Evolutionary conservation across 1,284 basidiomycete species (phyloP).

Genomic region (Coniophora puteana): DNA sequence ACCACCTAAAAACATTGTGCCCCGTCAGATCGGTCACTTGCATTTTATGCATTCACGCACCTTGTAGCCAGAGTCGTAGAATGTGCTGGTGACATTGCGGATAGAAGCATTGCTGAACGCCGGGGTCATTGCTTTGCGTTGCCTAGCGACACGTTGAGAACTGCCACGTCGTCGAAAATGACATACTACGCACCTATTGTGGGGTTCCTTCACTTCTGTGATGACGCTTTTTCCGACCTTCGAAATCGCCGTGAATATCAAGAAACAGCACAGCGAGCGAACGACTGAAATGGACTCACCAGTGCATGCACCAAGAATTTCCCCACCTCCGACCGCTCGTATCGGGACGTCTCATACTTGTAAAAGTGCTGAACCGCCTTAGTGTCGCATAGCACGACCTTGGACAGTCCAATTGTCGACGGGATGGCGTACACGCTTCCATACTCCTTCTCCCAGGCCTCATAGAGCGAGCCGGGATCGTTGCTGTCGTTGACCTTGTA

Average conservation of each 20-base stretch:
- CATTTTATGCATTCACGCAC: too few relatives aligned
- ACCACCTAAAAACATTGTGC: too few relatives aligned
- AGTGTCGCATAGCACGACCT: constrained; percentile 46
- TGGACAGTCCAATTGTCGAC: constrained; percentile 33
- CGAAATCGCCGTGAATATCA: background rate
- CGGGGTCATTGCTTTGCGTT: too few relatives aligned
- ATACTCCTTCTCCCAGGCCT: constrained; percentile 38
- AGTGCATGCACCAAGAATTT: constrained; percentile 40
- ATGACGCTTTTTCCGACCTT: background rate
- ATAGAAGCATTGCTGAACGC: too few relatives aligned
- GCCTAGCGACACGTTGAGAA: background rate
- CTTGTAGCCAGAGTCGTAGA: constrained; percentile 33
- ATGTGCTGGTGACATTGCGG: constrained; percentile 34
- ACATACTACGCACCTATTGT: background rate
- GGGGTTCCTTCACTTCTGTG: background rate
- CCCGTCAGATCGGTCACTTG: too few relatives aligned
- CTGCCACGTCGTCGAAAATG: background rate
- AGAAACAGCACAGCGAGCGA: background rate
- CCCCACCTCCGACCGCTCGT: constrained; percentile 35
- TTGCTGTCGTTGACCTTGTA: constrained; percentile 21
- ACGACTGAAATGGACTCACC: constrained; percentile 28
- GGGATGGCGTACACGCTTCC: constrained; percentile 43
- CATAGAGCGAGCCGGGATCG: constrained; percentile 29
- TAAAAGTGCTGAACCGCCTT: constrained; percentile 50
- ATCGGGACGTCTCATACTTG: constrained; percentile 42